Evolutionary conservation across 2,329 filamentous ascomycete species (phyloP), one percentile per base, ranked within the genome.

Genomic region (Calonectria pseudoturangicola): DNA sequence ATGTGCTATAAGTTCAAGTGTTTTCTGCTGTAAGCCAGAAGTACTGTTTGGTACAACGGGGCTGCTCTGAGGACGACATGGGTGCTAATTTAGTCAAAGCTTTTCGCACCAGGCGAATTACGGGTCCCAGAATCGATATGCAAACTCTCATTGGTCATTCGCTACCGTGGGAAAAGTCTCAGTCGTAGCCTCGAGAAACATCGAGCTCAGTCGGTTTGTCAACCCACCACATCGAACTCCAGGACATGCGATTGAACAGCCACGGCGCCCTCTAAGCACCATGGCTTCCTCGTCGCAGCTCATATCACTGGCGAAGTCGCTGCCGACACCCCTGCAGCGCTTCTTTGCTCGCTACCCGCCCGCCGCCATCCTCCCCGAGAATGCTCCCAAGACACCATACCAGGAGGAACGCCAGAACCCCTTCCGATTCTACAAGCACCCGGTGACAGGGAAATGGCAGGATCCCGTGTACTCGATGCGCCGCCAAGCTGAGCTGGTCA

Each of bases 331-430:
- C 48, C 91, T 99, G 56, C 91, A 93, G 82, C 92, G 92, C 80
- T 98, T 99, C 90, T 94, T 99, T 85, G 93, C 93, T 70, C 93
- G 94, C 76, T 98, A 96, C 84, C 97, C 97, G 50, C 95, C 96
- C 60, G 89, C 87, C 66, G 84, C 89, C 77, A 89, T 93, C 81
- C 86, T 91, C 73, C 84, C 89, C 72, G 82, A 83, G 63, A 84
- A 84, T 71, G 82, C 85, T 63, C 80, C 76, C 78, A 86, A 75
- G 85, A 88, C 86, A 74, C 85, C 84, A 70, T 92, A 87, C 86
- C 89, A 91, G 79, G 86, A 86, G 79, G 85, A 87, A 82, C 87
- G 91, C 73, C 88, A 89, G 64, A 97, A 98, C 82, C 96, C 96
- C 0, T 99, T 99, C 87, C 88, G 92, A 74, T 91, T 94, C 45